These are phyloP conservation scores for Aspergillus tanneri DNA, from an alignment of 2,329 filamentous ascomycete genomes.

Conservation along the genomic window DNA sequence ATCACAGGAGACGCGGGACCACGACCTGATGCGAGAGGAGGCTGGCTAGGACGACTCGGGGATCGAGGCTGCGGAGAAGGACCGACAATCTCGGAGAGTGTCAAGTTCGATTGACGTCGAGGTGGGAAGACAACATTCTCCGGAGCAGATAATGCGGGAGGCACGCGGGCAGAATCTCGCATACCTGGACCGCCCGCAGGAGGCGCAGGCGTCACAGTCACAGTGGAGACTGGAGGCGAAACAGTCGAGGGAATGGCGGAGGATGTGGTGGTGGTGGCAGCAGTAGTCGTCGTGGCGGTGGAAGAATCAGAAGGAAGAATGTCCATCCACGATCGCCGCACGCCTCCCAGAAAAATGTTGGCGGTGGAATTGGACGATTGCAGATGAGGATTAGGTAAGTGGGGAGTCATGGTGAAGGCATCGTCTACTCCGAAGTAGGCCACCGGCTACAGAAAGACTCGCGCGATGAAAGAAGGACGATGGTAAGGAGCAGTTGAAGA, in stretches of 20 bases:
- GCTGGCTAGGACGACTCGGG: background rate
- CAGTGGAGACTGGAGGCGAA: background rate
- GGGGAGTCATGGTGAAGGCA: slow-evolving; percentile 16
- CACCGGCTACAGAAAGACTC: too few relatives aligned
- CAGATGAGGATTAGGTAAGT: slow-evolving; percentile 17
- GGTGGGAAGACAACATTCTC: slow-evolving; percentile 8
- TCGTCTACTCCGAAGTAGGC: too few relatives aligned
- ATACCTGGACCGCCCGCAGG: slow-evolving; percentile 14
- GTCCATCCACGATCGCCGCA: slow-evolving; percentile 43
- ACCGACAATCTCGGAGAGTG: slow-evolving; percentile 23
- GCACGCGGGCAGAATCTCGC: slow-evolving; percentile 10
- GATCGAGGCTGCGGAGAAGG: background rate
- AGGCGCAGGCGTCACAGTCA: background rate
- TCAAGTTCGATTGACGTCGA: slow-evolving; percentile 10
- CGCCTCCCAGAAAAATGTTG: slow-evolving; percentile 40
- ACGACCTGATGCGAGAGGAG: background rate
- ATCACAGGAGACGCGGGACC: background rate
- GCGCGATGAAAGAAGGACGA: too few relatives aligned
- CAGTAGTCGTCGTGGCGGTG: background rate
- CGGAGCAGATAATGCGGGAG: slow-evolving; percentile 6
- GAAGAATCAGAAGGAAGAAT: background rate
- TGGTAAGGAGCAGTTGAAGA: background rate
- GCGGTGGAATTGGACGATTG: slow-evolving; percentile 41
- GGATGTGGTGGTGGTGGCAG: background rate
- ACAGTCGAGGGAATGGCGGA: background rate